A percentile compares a stretch with the other conserved stretches of the same genome.
phyloP scores from a whole-genome alignment of 257 asterid genomes.

The Misopates orontium region DNA sequence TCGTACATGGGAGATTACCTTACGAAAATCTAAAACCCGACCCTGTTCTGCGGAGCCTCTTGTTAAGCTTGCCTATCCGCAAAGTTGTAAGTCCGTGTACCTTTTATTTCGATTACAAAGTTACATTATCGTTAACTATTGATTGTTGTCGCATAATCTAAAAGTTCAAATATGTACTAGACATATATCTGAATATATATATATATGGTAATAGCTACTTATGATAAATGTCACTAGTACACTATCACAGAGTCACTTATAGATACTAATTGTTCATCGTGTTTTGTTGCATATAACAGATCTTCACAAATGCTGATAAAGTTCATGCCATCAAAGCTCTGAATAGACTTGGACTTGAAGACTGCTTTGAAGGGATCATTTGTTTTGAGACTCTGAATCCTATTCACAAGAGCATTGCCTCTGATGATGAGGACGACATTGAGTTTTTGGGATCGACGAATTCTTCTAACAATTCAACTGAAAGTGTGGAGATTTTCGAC shows the following conservation, averaged over 20 bases:
- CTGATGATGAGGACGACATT: slow-evolving; percentile 82
- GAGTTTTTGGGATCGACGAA: slow-evolving; percentile 54
- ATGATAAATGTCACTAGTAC: too few species aligned
- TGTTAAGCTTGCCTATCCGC: slow-evolving; percentile 69
- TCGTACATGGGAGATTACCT: slow-evolving; percentile 97
- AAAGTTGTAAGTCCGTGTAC: slow-evolving; percentile 87
- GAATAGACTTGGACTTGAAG: slow-evolving; percentile 69
- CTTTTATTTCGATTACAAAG: too few species aligned
- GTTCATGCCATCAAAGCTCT: slow-evolving; percentile 76
- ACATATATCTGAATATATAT: too few species aligned
- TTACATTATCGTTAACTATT: too few species aligned
- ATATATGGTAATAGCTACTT: too few species aligned
- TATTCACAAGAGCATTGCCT: slow-evolving; percentile 52
- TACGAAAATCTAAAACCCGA: slow-evolving; percentile 85
- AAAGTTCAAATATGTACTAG: too few species aligned
- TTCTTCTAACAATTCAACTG: slow-evolving; percentile 19
- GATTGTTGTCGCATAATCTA: too few species aligned
- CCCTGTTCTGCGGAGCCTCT: slow-evolving; percentile 75
- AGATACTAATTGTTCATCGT: not conserved
- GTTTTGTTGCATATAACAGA: slow-evolving; percentile 38
- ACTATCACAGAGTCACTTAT: not conserved
- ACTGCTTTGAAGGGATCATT: slow-evolving; percentile 89
- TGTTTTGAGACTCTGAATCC: slow-evolving; percentile 97
- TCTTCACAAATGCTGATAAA: slow-evolving; percentile 92
- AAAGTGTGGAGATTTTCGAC: slow-evolving; percentile 59